These are phyloP conservation scores for Cyberlindnera meyerae DNA, from an alignment of 805 yeast genomes.

Conservation along the genomic window DNA sequence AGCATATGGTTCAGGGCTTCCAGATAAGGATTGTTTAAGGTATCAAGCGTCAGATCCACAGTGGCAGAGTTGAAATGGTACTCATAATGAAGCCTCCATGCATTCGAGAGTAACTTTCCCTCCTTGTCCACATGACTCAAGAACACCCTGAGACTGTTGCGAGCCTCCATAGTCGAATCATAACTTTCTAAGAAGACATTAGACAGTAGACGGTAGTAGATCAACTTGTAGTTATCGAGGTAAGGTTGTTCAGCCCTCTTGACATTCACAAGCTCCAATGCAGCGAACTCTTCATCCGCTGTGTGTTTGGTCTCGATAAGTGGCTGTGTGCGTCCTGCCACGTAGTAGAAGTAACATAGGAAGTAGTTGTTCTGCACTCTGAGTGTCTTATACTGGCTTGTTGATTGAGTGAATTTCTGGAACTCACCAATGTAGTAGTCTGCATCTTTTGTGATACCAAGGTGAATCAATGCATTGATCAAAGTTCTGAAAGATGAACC, in stretches of 20 bases:
- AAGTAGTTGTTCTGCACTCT: slow-evolving; percentile 21
- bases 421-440: slow-evolving; percentile 51
- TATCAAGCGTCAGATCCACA: slow-evolving; percentile 13
- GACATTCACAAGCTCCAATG: slow-evolving; percentile 10
- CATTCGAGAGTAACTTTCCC: slow-evolving; percentile 12
- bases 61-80: slow-evolving; percentile 20
- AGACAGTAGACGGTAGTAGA: slow-evolving; percentile 20
- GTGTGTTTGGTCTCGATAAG: slow-evolving; percentile 7
- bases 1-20: slow-evolving; percentile 27
- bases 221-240: slow-evolving; percentile 22
- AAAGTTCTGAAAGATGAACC: slow-evolving; percentile 35
- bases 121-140: slow-evolving; percentile 19
- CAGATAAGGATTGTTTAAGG: slow-evolving; percentile 18
- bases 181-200: slow-evolving; percentile 12
- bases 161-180: slow-evolving; percentile 4
- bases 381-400: slow-evolving; percentile 9
- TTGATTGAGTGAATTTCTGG: slow-evolving; percentile 18
- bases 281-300: slow-evolving; percentile 15
- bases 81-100: slow-evolving; percentile 21
- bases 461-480: slow-evolving; percentile 35
- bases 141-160: slow-evolving; percentile 15
- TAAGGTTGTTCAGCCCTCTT: slow-evolving; percentile 5
- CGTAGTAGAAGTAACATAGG: slow-evolving; percentile 16
- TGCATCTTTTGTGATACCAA: slow-evolving; percentile 58
- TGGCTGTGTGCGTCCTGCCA: slow-evolving; percentile 12